These are phyloP conservation scores for Pneumocystis sp. DNA, from an alignment of 1,139 yeast species.

Conservation along the genomic window DNA sequence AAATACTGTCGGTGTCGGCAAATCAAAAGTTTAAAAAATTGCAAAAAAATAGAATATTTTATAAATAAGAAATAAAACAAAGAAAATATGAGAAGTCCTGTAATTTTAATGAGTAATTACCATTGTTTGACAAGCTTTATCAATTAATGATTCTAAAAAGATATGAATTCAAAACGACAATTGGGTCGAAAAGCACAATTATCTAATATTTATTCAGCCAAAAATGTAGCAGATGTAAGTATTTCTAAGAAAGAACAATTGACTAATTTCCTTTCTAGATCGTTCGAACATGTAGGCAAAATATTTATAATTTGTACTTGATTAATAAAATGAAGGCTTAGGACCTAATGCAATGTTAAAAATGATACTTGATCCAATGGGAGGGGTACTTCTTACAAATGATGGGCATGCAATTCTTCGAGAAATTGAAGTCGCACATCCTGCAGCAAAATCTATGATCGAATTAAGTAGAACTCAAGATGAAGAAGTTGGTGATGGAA, in stretches of 20 bases:
- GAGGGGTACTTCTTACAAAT: slow-evolving; percentile 80
- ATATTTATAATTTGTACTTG: neutral
- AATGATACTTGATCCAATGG: slow-evolving; percentile 97
- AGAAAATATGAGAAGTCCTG: neutral
- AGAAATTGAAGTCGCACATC: slow-evolving; percentile 86
- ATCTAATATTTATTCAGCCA: slow-evolving; percentile 95
- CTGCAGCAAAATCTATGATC: slow-evolving; percentile 98
- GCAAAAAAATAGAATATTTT: neutral
- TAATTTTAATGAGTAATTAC: slow-evolving; percentile 9
- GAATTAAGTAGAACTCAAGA: slow-evolving; percentile 95
- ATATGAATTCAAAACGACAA: slow-evolving; percentile 47
- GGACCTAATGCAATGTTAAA: slow-evolving; percentile 99
- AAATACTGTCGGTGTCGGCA: neutral
- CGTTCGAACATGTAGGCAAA: slow-evolving; percentile 73
- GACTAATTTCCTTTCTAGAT: slow-evolving; percentile 20
- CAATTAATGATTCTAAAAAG: neutral
- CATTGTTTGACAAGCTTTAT: slow-evolving; percentile 2
- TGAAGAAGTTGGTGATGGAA: slow-evolving; percentile 98
- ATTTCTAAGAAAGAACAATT: neutral
- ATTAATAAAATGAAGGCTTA: slow-evolving; percentile 1
- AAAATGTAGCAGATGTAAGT: slow-evolving; percentile 36
- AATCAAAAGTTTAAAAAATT: neutral
- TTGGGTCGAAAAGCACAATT: slow-evolving; percentile 95
- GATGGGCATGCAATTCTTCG: slow-evolving; percentile 92
- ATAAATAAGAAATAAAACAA: neutral